Percentiles rank a stretch among this genome's conserved stretches.
These are phyloP conservation scores for Fusarium hostae DNA, from an alignment of 2,329 filamentous ascomycete genomes.

Conservation along the genomic window DNA sequence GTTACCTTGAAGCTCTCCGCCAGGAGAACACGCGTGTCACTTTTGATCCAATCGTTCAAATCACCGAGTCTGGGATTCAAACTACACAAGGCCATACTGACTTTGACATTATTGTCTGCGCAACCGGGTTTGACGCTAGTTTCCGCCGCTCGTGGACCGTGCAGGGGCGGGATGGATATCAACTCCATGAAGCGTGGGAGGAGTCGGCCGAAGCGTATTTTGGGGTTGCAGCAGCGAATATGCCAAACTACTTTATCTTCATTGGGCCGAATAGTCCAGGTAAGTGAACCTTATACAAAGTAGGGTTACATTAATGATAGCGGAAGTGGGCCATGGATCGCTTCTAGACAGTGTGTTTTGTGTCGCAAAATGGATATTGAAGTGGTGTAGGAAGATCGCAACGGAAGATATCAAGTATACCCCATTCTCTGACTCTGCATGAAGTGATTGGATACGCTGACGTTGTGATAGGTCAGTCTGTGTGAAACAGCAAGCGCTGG, in stretches of 20 bases:
- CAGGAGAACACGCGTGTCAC: conserved; percentile 16
- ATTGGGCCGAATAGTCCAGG: not conserved
- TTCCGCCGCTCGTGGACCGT: conserved; percentile 5
- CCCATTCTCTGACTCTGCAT: not conserved
- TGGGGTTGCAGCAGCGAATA: not conserved
- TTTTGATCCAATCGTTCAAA: conserved; percentile 1
- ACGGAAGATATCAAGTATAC: conserved; percentile 7
- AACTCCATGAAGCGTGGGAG: conserved; percentile 6
- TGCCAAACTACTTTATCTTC: conserved; percentile 1
- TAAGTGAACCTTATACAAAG: too few relatives aligned
- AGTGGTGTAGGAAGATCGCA: conserved; percentile 3
- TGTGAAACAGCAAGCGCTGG: not conserved
- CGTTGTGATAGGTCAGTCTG: not conserved
- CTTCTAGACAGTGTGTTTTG: not conserved
- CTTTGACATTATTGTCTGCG: conserved; percentile 27
- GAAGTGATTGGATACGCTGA: fast-evolving
- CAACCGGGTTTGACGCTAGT: conserved; percentile 28
- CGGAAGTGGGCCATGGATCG: not conserved
- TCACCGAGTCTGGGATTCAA: conserved; percentile 10
- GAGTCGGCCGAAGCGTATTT: conserved; percentile 15
- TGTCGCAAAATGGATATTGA: not conserved
- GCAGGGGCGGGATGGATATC: not conserved
- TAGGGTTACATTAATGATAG: not conserved
- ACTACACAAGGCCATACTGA: not conserved
- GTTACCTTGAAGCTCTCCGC: conserved; percentile 41